Evolutionary conservation across 331 rosid species (phyloP).

Genomic region (Malus hybrid): DNA sequence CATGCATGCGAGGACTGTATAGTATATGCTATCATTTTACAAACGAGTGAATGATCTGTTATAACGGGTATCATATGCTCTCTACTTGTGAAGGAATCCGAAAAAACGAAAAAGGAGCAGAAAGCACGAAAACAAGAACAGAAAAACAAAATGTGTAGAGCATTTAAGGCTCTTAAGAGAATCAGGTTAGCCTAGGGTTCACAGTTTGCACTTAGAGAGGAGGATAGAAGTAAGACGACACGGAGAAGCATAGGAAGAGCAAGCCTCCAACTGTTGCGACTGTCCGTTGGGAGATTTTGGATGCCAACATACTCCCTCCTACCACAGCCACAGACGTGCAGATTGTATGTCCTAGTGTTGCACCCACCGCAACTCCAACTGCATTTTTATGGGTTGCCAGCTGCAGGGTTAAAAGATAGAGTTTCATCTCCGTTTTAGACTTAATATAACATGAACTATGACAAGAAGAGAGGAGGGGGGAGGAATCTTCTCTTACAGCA

Average conservation of each 20-base stretch:
- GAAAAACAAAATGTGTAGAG: not conserved
- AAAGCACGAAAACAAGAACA: not conserved
- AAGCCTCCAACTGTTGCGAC: slow-evolving; percentile 93
- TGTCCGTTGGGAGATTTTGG: slow-evolving; percentile 90
- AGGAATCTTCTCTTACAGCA: slow-evolving; percentile 53
- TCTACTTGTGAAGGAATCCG: slow-evolving; percentile 12
- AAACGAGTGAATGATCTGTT: slow-evolving; percentile 25
- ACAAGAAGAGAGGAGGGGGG: not conserved
- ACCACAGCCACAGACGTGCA: slow-evolving; percentile 96
- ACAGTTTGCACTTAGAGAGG: slow-evolving; percentile 48
- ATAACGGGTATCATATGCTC: slow-evolving; percentile 10
- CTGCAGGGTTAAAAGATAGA: slow-evolving; percentile 30
- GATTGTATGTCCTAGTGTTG: slow-evolving; percentile 85
- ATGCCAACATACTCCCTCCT: slow-evolving; percentile 98
- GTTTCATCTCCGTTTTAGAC: not conserved
- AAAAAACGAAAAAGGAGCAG: not conserved
- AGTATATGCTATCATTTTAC: slow-evolving; percentile 24
- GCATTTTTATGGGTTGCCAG: slow-evolving; percentile 98
- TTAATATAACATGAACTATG: not conserved
- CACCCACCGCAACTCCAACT: slow-evolving; percentile 90
- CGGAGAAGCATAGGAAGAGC: slow-evolving; percentile 89
- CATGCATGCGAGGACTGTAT: not conserved
- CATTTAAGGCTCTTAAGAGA: slow-evolving; percentile 13
- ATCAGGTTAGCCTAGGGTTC: slow-evolving; percentile 17
- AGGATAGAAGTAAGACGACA: slow-evolving; percentile 92